A percentile compares a stretch with the other conserved stretches of the same genome.
These are phyloP conservation scores for Elaeagnus macrophylla DNA, from an alignment of 306 rosid species.

Conservation along the genomic window DNA sequence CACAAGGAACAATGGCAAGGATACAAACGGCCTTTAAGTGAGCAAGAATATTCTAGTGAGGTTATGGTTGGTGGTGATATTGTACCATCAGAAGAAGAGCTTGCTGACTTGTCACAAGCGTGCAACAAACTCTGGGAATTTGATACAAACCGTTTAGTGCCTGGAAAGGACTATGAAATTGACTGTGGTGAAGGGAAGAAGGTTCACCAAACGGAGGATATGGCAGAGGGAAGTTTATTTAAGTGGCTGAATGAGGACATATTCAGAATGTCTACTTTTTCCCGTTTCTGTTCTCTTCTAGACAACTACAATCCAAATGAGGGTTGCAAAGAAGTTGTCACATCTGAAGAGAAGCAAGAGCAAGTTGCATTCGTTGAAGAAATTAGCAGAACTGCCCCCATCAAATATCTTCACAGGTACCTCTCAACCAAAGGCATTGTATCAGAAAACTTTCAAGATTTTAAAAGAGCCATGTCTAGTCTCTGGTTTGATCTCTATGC, in stretches of 20 bases:
- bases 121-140: conserved; percentile 84
- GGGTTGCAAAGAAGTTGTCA: conserved; percentile 77
- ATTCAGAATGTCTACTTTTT: conserved; percentile 64
- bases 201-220: conserved; percentile 55
- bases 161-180: conserved; percentile 83
- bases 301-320: conserved; percentile 81
- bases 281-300: conserved; percentile 78
- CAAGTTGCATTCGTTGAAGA: conserved; percentile 89
- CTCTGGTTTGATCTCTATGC: conserved; percentile 90
- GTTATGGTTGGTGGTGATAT: conserved; percentile 34
- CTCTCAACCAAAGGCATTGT: conserved; percentile 55
- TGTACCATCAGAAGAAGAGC: conserved; percentile 70
- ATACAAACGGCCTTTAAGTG: conserved; percentile 52
- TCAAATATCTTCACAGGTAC: conserved; percentile 72
- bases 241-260: conserved; percentile 57
- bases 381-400: conserved; percentile 89
- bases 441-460: conserved; percentile 52
- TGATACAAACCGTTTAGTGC: conserved; percentile 64
- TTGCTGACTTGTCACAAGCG: conserved; percentile 60
- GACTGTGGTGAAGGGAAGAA: conserved; percentile 92
- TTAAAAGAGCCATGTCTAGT: conserved; percentile 46
- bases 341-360: conserved; percentile 90
- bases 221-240: conserved; percentile 72
- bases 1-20: conserved; percentile 58
- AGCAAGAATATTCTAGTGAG: conserved; percentile 75